These are phyloP conservation scores for Hypoxylon sp. DNA, from an alignment of 2,329 filamentous ascomycete species.

Conservation along the genomic window DNA sequence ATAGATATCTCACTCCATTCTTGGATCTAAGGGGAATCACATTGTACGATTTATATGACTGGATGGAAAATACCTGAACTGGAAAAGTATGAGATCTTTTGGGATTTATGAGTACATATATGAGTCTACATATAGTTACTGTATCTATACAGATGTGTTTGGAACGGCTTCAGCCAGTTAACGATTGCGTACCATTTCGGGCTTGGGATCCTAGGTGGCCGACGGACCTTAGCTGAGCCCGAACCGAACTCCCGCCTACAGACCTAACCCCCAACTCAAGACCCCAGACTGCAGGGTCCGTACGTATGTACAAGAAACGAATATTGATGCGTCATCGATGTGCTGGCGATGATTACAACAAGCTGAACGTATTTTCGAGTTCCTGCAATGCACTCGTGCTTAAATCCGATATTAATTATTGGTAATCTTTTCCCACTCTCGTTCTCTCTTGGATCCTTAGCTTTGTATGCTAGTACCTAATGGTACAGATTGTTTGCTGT, in stretches of 20 bases:
- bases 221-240: slow-evolving; percentile 23
- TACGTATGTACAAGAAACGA: background rate
- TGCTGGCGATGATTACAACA: slow-evolving; percentile 29
- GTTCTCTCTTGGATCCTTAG: background rate
- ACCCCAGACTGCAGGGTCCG: slow-evolving; percentile 16
- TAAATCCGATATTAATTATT: background rate
- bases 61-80: slow-evolving; percentile 9
- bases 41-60: slow-evolving; percentile 3
- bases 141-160: background rate
- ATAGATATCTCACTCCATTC: slow-evolving; percentile 5
- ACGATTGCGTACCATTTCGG: background rate
- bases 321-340: slow-evolving; percentile 38
- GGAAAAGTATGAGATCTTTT: background rate
- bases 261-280: background rate
- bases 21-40: background rate
- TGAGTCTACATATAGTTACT: background rate
- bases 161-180: background rate
- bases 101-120: background rate
- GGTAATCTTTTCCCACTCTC: background rate
- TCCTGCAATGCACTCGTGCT: slow-evolving; percentile 8
- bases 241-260: slow-evolving; percentile 15
- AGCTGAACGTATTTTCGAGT: slow-evolving; percentile 16
- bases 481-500: background rate
- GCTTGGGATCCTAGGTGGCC: background rate
- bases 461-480: background rate